Conservation (phyloP, 1,139 yeast genomes). For the Debaryomycetaceae sp. region DNA sequence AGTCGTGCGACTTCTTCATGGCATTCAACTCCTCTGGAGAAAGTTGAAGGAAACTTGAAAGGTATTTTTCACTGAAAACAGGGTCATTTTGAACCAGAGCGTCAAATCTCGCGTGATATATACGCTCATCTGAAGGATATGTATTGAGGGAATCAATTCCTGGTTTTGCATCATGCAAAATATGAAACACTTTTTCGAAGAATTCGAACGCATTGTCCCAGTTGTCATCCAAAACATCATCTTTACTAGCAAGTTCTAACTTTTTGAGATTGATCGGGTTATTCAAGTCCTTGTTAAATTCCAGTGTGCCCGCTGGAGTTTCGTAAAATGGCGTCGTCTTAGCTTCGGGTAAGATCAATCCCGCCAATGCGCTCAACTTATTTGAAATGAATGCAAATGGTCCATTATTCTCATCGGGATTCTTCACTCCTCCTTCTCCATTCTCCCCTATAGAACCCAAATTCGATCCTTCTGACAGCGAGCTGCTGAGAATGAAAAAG, state of each 20-base stretch:
- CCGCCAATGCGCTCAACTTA: background rate
- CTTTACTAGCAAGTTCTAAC: conserved; percentile 2
- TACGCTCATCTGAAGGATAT: conserved; percentile 37
- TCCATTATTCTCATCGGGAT: background rate
- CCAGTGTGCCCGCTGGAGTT: background rate
- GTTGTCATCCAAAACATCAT: conserved; percentile 11
- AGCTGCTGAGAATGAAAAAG: conserved; percentile 37
- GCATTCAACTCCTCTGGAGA: conserved; percentile 42
- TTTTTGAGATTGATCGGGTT: background rate
- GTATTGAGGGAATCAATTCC: conserved; percentile 25
- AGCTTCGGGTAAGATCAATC: background rate
- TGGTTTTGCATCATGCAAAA: conserved; percentile 39
- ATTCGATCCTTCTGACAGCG: conserved; percentile 33
- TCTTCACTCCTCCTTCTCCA: background rate
- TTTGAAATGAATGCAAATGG: background rate
- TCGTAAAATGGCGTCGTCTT: background rate
- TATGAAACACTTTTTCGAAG: conserved; percentile 33
- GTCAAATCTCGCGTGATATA: conserved; percentile 51
- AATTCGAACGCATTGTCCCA: conserved; percentile 26
- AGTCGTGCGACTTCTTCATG: conserved; percentile 51
- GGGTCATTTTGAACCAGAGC: conserved; percentile 20
- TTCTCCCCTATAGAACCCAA: background rate
- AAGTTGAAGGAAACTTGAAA: conserved; percentile 53
- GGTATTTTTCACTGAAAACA: conserved; percentile 42
- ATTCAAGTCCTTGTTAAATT: background rate